These are phyloP conservation scores for Suillus lakei DNA, from an alignment of 768 basidiomycete genomes.

Conservation along the genomic window DNA sequence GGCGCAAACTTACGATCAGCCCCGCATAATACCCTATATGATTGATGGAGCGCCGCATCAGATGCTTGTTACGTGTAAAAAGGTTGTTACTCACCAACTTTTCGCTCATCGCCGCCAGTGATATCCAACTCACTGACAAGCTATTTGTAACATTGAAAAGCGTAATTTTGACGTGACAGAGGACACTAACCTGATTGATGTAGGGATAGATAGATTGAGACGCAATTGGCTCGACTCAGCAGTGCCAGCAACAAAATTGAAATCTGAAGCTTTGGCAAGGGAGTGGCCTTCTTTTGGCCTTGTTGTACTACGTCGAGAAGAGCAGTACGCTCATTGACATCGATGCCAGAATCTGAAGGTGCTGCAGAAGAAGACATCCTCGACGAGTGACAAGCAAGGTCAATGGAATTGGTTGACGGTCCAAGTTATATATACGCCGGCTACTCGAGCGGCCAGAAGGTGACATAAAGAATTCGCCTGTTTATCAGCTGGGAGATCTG, in stretches of 20 bases:
- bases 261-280: conserved; percentile 51
- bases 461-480: not conserved
- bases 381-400: not conserved
- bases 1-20: conserved; percentile 45
- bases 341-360: conserved; percentile 13
- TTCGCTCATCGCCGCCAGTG: conserved; percentile 28
- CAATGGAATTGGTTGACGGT: not conserved
- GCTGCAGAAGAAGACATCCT: conserved; percentile 10
- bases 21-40: conserved; percentile 51
- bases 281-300: conserved; percentile 37
- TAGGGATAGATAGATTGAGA: conserved; percentile 54
- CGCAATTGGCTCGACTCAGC: conserved; percentile 52
- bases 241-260: conserved; percentile 46
- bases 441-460: not conserved
- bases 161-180: not conserved
- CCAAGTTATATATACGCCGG: not conserved
- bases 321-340: conserved; percentile 30
- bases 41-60: not conserved
- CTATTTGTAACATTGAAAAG: conserved; percentile 24
- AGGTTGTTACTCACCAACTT: conserved; percentile 43
- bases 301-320: conserved; percentile 13
- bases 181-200: conserved; percentile 46
- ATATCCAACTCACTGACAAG: conserved; percentile 36
- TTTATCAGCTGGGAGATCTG: not conserved
- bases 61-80: not conserved